Evolutionary conservation across 2,329 filamentous ascomycete genomes (phyloP), one percentile per base, ranked within the genome.

Genomic region (Hypoxylon sp.): DNA sequence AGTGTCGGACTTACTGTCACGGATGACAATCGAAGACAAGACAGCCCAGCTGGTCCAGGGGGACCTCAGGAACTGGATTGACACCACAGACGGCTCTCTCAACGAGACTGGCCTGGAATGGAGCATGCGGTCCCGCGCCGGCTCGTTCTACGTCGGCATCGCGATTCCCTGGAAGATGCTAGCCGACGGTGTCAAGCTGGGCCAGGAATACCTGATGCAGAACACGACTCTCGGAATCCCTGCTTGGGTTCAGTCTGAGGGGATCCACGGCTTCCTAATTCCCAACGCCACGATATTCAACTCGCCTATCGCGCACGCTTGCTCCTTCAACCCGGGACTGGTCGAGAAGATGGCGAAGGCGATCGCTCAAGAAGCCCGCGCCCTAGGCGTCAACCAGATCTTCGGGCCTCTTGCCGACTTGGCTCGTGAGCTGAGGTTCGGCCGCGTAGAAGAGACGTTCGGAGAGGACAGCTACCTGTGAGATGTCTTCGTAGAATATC

Each of bases 221-320:
- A 85, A 88, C 62, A 89, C 87, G 1, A 85, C 83, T 1, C 74
- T 88, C 7, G 89, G 88, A 0, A 92, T 92, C 48, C 89, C 89
- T 5, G 85, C 89, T 1, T 81, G 91, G 64, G 85, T 89, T 11
- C 89, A 92, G 72, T 88, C 84, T 3, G 89, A 92, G 73, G 88
- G 85, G 31, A 88, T 92, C 40, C 89, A 92, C 67, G 89, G 88
- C 1, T 86, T 91, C 63, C 77, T 91, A 26, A 82, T 88, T 38
- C 82, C 83, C 8, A 91, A 91, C 70, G 88, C 88, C 2, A 92
- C 89, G 1, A 89, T 92, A 57, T 92, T 91, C 78, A 92, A 91
- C 73, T 90, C 87, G 1, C 89, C 89, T 0, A 91, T 92, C 64
- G 88, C 79, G 6, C 84, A 89, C 49, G 88, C 84, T 13, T 90